phyloP scores from a whole-genome alignment of 108 stramenopile genomes.

The Mayamaea pseudoterrestris region DNA sequence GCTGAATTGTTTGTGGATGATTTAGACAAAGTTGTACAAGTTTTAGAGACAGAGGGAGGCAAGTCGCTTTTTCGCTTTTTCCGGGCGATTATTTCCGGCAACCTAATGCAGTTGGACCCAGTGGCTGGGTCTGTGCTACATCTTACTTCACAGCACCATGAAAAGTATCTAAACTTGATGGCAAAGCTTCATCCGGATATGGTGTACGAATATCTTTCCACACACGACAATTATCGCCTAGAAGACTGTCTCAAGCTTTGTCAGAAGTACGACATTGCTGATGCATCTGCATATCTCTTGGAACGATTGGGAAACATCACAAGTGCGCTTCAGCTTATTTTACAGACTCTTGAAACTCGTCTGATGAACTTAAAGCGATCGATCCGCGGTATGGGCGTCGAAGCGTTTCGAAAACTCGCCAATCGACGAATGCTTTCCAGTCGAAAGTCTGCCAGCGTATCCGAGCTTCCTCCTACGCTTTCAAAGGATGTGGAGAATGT shows the following conservation, averaged over 20 bases:
- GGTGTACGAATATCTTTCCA: constrained; percentile 70
- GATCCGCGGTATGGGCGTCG: constrained; percentile 34
- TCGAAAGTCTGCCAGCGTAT: not conserved
- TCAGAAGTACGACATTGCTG: constrained; percentile 68
- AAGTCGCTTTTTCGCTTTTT: constrained; percentile 44
- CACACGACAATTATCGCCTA: constrained; percentile 62
- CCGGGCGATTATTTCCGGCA: constrained; percentile 53
- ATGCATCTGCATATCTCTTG: constrained; percentile 83
- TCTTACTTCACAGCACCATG: constrained; percentile 51
- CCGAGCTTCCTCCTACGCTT: no score
- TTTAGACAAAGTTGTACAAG: constrained; percentile 39
- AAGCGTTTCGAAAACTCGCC: not conserved
- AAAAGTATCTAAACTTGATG: constrained; percentile 54
- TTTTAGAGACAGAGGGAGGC: constrained; percentile 23
- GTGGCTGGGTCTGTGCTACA: constrained; percentile 53
- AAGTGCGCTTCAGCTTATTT: constrained; percentile 74
- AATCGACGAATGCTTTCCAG: not conserved
- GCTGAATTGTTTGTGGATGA: constrained; percentile 72
- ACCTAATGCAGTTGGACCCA: constrained; percentile 36
- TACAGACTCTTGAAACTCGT: constrained; percentile 58
- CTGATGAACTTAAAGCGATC: constrained; percentile 54
- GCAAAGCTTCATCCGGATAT: constrained; percentile 57
- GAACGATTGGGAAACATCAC: constrained; percentile 82
- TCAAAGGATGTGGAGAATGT: constrained; percentile 50
- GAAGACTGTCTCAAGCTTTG: constrained; percentile 76